A percentile compares a stretch with the other conserved stretches of the same genome.
Conservation (phyloP, 306 rosid species). For the Arachis hypogaea region DNA sequence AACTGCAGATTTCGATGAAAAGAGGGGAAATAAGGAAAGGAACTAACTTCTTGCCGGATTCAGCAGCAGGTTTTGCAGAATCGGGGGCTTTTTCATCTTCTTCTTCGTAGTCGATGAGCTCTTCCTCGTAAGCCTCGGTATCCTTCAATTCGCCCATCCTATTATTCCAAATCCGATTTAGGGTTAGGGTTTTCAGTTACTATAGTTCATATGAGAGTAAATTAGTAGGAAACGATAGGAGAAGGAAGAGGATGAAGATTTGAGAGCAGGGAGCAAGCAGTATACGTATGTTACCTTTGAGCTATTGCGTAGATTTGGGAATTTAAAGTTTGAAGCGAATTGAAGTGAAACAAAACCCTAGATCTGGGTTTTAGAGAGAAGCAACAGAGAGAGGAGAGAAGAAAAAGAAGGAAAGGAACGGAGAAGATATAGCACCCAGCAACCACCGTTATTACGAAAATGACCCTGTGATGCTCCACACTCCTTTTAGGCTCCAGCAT, state of each 20-base stretch:
- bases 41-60: constrained; percentile 64
- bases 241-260: not conserved
- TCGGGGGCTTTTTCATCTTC: constrained; percentile 68
- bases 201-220: not conserved
- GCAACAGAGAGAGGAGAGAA: not conserved
- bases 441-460: not conserved
- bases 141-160: constrained; percentile 79
- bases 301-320: not conserved
- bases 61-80: constrained; percentile 58
- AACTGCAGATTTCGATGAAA: not conserved
- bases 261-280: constrained; percentile 25
- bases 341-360: constrained; percentile 40
- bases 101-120: constrained; percentile 74
- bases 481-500: too few relatives aligned
- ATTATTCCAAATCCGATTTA: not conserved
- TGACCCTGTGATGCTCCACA: constrained; percentile 22
- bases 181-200: constrained; percentile 32
- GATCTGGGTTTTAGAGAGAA: constrained; percentile 49
- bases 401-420: not conserved
- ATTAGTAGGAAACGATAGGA: not conserved
- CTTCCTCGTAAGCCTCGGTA: constrained; percentile 70
- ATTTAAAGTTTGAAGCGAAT: constrained; percentile 4
- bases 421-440: constrained; percentile 21
- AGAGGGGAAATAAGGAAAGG: not conserved
- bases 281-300: constrained; percentile 44